Evolutionary conservation across 179 eudicot species (phyloP).

Genomic region (Beta macrorhiza): DNA sequence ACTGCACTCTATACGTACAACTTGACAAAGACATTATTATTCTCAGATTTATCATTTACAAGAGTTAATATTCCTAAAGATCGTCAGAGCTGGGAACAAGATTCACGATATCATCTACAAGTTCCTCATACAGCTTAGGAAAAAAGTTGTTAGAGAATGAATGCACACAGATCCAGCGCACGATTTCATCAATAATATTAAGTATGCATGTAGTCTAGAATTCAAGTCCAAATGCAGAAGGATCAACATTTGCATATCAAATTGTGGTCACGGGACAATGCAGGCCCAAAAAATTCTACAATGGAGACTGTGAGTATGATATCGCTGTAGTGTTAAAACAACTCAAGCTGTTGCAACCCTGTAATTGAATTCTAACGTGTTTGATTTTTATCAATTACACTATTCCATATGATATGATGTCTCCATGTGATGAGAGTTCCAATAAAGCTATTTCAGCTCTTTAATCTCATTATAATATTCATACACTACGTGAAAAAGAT

Average conservation of each 20-base stretch:
- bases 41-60: background rate
- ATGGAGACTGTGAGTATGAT: too few species aligned
- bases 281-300: background rate
- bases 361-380: background rate
- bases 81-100: background rate
- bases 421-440: background rate
- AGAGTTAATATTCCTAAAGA: background rate
- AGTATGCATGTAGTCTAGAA: background rate
- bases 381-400: background rate
- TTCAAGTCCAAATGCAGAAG: background rate
- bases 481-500: background rate
- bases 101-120: background rate
- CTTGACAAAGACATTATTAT: background rate
- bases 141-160: background rate
- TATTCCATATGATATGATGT: background rate
- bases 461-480: background rate
- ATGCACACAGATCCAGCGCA: background rate
- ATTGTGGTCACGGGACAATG: constrained; percentile 1
- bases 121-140: background rate
- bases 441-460: constrained; percentile 2
- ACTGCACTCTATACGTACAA: background rate
- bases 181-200: background rate
- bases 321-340: background rate
- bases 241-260: background rate
- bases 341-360: background rate